Percentiles rank a stretch among this genome's conserved stretches.
Evolutionary conservation across 139 green algal species (phyloP).

Genomic region (Tetradesmus obliquus): DNA sequence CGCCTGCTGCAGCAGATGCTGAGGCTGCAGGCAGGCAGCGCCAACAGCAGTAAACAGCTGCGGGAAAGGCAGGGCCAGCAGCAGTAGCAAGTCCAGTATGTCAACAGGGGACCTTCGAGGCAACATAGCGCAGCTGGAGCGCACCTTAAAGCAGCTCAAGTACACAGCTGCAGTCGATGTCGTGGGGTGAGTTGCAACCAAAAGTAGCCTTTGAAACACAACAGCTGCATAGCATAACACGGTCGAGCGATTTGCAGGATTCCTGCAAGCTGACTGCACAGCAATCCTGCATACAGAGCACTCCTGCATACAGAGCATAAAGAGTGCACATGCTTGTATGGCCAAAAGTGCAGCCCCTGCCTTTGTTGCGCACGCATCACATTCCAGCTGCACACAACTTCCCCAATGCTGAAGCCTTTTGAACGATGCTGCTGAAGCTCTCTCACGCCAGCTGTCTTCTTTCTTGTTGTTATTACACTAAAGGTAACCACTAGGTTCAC

Average conservation of each 20-base stretch:
- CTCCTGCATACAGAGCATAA: too few species aligned
- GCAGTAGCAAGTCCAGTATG: slow-evolving; percentile 18
- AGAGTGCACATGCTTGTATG: too few species aligned
- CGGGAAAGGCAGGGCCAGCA: neutral
- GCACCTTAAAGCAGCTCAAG: slow-evolving; percentile 65
- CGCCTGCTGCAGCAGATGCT: neutral
- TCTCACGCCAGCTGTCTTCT: too few species aligned
- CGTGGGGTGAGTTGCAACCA: slow-evolving; percentile 59
- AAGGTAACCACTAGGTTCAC: neutral
- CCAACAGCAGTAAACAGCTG: neutral
- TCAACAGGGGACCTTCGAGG: slow-evolving; percentile 67
- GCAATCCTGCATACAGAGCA: too few species aligned
- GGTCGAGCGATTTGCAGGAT: too few species aligned
- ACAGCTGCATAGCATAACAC: neutral
- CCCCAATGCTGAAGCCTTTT: too few species aligned
- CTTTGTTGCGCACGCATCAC: too few species aligned
- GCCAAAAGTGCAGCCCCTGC: too few species aligned
- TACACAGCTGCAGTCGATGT: slow-evolving; percentile 64
- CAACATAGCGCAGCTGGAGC: slow-evolving; percentile 63
- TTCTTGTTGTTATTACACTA: neutral
- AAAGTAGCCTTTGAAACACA: neutral
- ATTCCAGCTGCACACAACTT: too few species aligned
- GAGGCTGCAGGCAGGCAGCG: neutral
- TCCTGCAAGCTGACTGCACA: too few species aligned
- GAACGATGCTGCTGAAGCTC: too few species aligned